These are phyloP conservation scores for Coemansia sp. DNA, from an alignment of 192 early-diverging fungal species.

Conservation along the genomic window DNA sequence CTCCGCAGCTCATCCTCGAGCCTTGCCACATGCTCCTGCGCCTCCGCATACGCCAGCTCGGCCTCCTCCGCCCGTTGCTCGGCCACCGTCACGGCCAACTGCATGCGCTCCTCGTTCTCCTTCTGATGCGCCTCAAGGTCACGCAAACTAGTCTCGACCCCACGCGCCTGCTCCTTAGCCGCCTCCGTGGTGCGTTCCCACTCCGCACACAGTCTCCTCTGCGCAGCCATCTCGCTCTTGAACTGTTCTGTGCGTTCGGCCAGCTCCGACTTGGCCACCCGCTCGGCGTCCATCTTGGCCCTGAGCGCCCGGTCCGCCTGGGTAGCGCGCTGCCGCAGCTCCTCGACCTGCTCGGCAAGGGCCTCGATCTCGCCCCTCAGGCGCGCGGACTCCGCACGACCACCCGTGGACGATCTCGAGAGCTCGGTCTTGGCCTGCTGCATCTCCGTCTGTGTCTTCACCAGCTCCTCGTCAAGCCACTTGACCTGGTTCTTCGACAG, in stretches of 20 bases:
- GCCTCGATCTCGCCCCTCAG: slow-evolving; percentile 58
- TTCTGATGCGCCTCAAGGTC: slow-evolving; percentile 55
- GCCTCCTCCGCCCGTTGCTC: slow-evolving; percentile 55
- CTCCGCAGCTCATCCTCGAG: slow-evolving; percentile 31
- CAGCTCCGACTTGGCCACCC: slow-evolving; percentile 56
- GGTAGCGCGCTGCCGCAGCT: slow-evolving; percentile 47
- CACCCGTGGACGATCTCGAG: slow-evolving; percentile 18
- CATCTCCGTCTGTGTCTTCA: slow-evolving; percentile 43
- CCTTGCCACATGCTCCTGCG: neutral
- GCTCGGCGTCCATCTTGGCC: slow-evolving; percentile 55
- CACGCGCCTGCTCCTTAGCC: slow-evolving; percentile 56
- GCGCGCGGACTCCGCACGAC: slow-evolving; percentile 53
- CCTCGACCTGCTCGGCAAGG: slow-evolving; percentile 54
- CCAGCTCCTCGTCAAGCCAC: slow-evolving; percentile 72
- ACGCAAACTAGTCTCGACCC: slow-evolving; percentile 55
- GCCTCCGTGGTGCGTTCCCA: slow-evolving; percentile 61
- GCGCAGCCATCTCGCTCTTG: slow-evolving; percentile 66
- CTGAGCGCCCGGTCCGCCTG: slow-evolving; percentile 53
- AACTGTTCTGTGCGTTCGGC: slow-evolving; percentile 64
- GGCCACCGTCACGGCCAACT: slow-evolving; percentile 19
- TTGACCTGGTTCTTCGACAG: slow-evolving; percentile 60
- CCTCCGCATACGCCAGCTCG: slow-evolving; percentile 24
- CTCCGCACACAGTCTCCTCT: slow-evolving; percentile 62
- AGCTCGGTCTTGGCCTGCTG: slow-evolving; percentile 44
- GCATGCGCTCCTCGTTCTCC: slow-evolving; percentile 37